Evolutionary conservation across 1,284 basidiomycete species (phyloP), one percentile per base, ranked within the genome.

Genomic region (Moesziomyces parantarcticus): DNA sequence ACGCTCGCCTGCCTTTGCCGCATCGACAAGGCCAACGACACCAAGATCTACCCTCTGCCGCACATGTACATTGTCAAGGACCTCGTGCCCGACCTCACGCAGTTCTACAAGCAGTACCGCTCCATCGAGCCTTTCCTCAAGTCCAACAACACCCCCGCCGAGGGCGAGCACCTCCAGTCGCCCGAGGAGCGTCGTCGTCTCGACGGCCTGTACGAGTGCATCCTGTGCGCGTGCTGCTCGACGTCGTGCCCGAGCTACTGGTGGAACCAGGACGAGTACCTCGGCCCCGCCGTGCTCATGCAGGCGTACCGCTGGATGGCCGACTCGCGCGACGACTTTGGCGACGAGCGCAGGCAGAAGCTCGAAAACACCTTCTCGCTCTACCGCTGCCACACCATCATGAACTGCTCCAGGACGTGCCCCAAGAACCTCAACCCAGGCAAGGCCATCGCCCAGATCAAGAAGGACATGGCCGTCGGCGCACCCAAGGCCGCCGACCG

Each of bases 61-160:
- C 95, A 98, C 87, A 94, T 97, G 95, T 97, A 97, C 87, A 89
- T 99, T 82, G 95, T 99, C 86, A 99, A 98, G 88, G 96, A 99
- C 87, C 90, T 99, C 79, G 93, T 99, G 2, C 93, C 88, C 48
- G 88, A 89, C 86, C 87, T 94, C 74, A 93, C 92, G 13, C 90
- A 90, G 74, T 96, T 94, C 88, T 97, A 96, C 90, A 97, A 99
- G 87, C 96, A 99, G 86, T 98, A 99, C 92, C 98, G 98, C 87
- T 95, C 94, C 41, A 97, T 99, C 85, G 91, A 99, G 86, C 84
- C 84, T 39, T 84, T 77, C 78, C 75, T 84, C 53, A 81, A 84
- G 77, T 59, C 77, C 21, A 74, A 67, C 51, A 70, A 74, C 50
- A 66, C 71, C n/a, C 83, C 83, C 29, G 72, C 65, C 32, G 85